Base-by-base conservation (phyloP, 768 basidiomycete genomes). In the Panaeolus papilionaceus region DNA sequence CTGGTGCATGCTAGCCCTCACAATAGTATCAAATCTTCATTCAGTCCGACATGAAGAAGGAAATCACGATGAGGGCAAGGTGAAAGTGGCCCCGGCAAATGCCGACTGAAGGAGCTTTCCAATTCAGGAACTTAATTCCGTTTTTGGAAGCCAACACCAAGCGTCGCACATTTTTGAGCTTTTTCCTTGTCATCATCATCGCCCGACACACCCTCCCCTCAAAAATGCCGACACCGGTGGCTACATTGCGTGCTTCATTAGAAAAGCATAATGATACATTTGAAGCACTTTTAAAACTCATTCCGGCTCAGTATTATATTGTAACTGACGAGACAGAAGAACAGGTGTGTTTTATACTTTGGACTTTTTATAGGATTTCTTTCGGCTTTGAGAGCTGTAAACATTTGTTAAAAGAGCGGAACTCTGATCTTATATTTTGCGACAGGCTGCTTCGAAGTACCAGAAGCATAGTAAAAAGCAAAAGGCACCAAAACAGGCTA, bases 301-400 rank as follows among this genome's bases (percentile, higher is more conserved):
- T 98, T 65, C 97, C 97, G 0, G 86, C 96, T 5, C 92, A 91
- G 81, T 95, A 92, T 76, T 98, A 98, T 78, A 82, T 98, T 62
- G 85, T 88, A 1, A 84, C 82, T 45, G 90, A 92, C 20, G 86
- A 87, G 54, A 80, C 82, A 1, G 88, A 91, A 63, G 91, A 91
- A 68, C 88, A 90, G 84, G 92, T 90, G 63, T 47, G 80, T 71
- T 61, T 64, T 20, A 20, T 62, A 9, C 54, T 42, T 37, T 47
- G 28, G 28, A 54, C 62, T 47, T 42, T 33, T 33, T 33, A 33
- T 33, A 33, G 33, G 5, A 2, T 33, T 3, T 33, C 33, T 33
- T 3, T 33, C 0, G 62, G 61, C 18, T 39, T 61, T 26, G 20
- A 18, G n/a, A 18, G n/a, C 62, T 62, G 26, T 39, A 40, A n/a